Evolutionary conservation across 345 rosid species (phyloP).

Genomic region (Capsella bursapastoris): DNA sequence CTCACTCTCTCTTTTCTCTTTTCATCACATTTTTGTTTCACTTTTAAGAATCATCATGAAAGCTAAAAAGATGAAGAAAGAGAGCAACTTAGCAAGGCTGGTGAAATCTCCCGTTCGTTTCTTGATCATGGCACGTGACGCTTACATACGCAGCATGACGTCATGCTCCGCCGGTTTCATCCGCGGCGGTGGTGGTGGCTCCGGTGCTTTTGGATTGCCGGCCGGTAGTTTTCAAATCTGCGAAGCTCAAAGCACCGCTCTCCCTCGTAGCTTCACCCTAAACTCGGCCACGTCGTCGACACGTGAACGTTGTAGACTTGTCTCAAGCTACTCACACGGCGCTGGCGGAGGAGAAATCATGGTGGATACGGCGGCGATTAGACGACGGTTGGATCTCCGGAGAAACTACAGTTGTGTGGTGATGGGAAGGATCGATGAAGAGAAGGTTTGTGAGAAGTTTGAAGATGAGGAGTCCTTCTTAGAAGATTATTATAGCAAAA

Average conservation of each 20-base stretch:
- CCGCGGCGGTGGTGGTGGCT: slow-evolving; percentile 40
- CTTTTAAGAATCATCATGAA: slow-evolving; percentile 29
- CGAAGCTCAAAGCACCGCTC: slow-evolving; percentile 34
- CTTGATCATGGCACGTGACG: slow-evolving; percentile 57
- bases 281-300: slow-evolving; percentile 37
- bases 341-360: slow-evolving; percentile 23
- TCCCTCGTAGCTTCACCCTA: slow-evolving; percentile 63
- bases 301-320: slow-evolving; percentile 45
- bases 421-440: slow-evolving; percentile 86
- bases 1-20: neutral
- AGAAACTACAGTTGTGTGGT: slow-evolving; percentile 34
- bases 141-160: slow-evolving; percentile 62
- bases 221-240: slow-evolving; percentile 44
- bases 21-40: neutral
- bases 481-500: neutral
- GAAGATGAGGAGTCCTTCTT: slow-evolving; percentile 36
- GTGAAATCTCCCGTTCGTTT: slow-evolving; percentile 55
- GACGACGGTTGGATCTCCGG: slow-evolving; percentile 37
- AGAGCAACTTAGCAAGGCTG: slow-evolving; percentile 32
- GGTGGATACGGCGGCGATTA: slow-evolving; percentile 14
- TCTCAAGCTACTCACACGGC: slow-evolving; percentile 40
- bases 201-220: slow-evolving; percentile 51
- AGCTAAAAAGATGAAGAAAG: slow-evolving; percentile 35
- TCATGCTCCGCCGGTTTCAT: slow-evolving; percentile 57
- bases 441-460: slow-evolving; percentile 54